phyloP scores from a whole-genome alignment of 257 asterid genomes.

The Capsicum pubescens region DNA sequence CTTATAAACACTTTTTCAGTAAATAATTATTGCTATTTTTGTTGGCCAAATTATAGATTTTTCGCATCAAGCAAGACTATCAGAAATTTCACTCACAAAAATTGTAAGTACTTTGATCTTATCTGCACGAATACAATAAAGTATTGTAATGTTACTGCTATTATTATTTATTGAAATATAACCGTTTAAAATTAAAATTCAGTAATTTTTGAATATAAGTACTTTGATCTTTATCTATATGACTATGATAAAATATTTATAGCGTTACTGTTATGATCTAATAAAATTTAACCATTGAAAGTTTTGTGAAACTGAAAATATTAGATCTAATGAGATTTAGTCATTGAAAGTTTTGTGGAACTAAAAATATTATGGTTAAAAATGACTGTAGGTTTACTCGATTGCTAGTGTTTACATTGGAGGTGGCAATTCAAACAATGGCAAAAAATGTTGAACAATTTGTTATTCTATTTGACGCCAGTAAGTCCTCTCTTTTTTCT shows the following conservation, averaged over 20 bases:
- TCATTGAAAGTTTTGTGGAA: too few species aligned
- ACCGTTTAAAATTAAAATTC: neutral
- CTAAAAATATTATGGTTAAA: neutral
- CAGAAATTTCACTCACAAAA: conserved; percentile 85
- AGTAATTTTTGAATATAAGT: neutral
- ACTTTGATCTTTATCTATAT: neutral
- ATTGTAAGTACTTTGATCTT: conserved; percentile 51
- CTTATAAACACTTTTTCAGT: neutral
- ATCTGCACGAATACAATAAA: neutral
- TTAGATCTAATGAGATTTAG: neutral
- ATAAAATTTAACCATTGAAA: too few species aligned
- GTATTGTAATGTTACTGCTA: neutral
- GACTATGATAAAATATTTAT: neutral
- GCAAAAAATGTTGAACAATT: conserved; percentile 72
- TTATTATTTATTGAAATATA: neutral
- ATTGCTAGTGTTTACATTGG: conserved; percentile 85
- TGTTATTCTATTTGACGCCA: conserved; percentile 84
- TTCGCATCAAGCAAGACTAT: conserved; percentile 92
- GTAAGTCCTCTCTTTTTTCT: conserved; percentile 51
- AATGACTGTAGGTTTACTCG: conserved; percentile 61
- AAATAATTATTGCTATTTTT: neutral
- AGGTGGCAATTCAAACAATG: conserved; percentile 92
- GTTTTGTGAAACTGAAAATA: neutral
- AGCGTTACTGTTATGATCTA: neutral
- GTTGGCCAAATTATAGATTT: conserved; percentile 54